Evolutionary conservation across 306 rosid genomes (phyloP), one percentile per base, ranked within the genome.

Genomic region (Cicer pinnatifidum): DNA sequence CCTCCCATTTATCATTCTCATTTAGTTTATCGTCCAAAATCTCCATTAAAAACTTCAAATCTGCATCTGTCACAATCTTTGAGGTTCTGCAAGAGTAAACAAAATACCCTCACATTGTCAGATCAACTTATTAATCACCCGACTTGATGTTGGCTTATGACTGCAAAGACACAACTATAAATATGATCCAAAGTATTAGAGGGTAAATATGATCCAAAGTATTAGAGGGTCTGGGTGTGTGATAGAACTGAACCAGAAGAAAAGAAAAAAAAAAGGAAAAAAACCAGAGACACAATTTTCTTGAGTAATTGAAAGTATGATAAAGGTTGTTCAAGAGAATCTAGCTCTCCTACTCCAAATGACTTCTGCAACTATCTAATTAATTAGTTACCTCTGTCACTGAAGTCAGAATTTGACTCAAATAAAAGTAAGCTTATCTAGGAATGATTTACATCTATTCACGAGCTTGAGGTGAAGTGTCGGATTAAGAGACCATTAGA

Each of bases 1-100:
- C 69, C 53, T 91, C 90, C 98, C 97, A 94, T 60, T 75, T 86
- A 86, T 84, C 85, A 80, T 73, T 77, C 67, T 83, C 79, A 50
- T 69, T 48, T 15, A 50, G 74, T 75, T 77, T 85, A 84, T 78
- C 91, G 61, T 87, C 95, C 84, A 94, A 83, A 75, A 73, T 84
- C 40, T 83, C 87, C 57, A 87, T 75, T 62, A 94, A 67, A 80
- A 83, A 82, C 91, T 83, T 84, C 78, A 94, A 88, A 81, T 94
- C 98, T 7, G 82, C 78, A 79, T 85, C 85, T 11, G 95, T 75
- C 45, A 89, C 92, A 61, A 82, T 17, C 70, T 82, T 89, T 43
- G 77, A 66, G 76, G 78, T 77, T 78, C 98, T 93, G 92, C 91
- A 78, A 73, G 80, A 76, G 61, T 60, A 75, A 57, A 82, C 13